phyloP scores from a whole-genome alignment of 2,329 filamentous ascomycete species.

The Aaosphaeria arxii region DNA sequence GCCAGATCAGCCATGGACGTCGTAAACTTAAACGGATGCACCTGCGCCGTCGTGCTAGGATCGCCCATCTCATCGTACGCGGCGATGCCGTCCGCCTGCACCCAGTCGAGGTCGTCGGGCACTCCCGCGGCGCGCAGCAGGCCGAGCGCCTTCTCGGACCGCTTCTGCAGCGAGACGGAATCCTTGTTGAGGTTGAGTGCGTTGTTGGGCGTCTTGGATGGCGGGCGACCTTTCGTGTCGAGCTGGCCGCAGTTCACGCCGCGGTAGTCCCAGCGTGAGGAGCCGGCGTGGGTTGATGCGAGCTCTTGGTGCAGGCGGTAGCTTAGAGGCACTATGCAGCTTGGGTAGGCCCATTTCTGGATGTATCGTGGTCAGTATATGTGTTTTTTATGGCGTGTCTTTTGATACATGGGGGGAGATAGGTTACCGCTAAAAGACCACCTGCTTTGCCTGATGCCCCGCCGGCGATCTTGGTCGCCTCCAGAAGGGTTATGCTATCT shows the following conservation, averaged over 20 bases:
- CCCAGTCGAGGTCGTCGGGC: slow-evolving; percentile 81
- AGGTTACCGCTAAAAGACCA: slow-evolving; percentile 69
- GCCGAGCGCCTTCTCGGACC: slow-evolving; percentile 48
- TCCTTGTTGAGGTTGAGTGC: slow-evolving; percentile 27
- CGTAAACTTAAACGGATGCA: slow-evolving; percentile 90
- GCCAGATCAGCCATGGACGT: slow-evolving; percentile 77
- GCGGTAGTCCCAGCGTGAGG: slow-evolving; percentile 81
- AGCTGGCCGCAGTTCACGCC: slow-evolving; percentile 70
- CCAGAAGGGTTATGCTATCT: slow-evolving; percentile 80
- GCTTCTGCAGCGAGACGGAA: slow-evolving; percentile 55
- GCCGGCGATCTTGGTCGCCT: slow-evolving; percentile 81
- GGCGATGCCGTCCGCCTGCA: slow-evolving; percentile 63
- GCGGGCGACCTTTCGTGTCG: slow-evolving; percentile 46
- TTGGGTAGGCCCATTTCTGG: slow-evolving; percentile 76
- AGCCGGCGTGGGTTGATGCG: slow-evolving; percentile 78
- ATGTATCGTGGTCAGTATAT: too few relatives aligned
- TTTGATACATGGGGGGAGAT: too few relatives aligned
- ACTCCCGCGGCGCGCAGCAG: slow-evolving; percentile 59
- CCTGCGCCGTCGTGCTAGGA: slow-evolving; percentile 79
- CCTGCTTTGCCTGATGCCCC: slow-evolving; percentile 94
- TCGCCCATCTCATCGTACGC: slow-evolving; percentile 83
- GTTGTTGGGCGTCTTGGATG: slow-evolving; percentile 20
- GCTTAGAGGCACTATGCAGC: slow-evolving; percentile 77
- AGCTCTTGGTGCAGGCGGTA: slow-evolving; percentile 81
- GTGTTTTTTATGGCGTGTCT: too few relatives aligned